Conservation (phyloP, 2,329 filamentous ascomycete genomes). For the Thyridium curvatum region DNA sequence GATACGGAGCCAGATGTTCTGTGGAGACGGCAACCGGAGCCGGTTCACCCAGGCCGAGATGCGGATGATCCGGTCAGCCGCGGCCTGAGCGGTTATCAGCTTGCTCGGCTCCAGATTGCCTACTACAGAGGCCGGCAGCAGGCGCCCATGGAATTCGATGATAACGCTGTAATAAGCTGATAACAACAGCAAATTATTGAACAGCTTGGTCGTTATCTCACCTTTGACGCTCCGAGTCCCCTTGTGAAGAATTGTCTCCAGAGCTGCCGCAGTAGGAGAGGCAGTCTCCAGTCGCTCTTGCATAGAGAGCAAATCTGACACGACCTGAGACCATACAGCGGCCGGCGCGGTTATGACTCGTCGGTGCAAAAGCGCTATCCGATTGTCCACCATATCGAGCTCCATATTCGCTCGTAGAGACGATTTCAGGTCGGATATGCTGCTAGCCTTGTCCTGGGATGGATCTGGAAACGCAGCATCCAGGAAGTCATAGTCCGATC, state of each 20-base stretch:
- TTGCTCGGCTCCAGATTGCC: conserved; percentile 2
- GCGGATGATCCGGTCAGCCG: conserved; percentile 10
- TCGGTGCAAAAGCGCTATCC: conserved; percentile 10
- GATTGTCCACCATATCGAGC: conserved; percentile 10
- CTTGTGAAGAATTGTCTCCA: conserved; percentile 6
- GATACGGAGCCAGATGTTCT: conserved; percentile 14
- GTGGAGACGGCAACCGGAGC: conserved; percentile 10
- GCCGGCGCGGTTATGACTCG: conserved; percentile 1
- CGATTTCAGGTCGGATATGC: conserved; percentile 8
- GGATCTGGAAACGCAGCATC: conserved; percentile 9
- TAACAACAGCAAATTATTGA: conserved; percentile 11
- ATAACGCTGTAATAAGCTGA: conserved; percentile 11
- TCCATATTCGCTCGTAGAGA: conserved; percentile 10
- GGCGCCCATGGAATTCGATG: conserved; percentile 12
- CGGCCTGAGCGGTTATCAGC: conserved; percentile 8
- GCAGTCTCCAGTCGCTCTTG: too few species aligned
- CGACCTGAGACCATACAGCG: conserved; percentile 4
- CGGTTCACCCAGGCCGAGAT: conserved; percentile 10
- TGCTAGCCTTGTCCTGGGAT: conserved; percentile 1
- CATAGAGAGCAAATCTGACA: too few species aligned
- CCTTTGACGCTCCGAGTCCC: conserved; percentile 5
- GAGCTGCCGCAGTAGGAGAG: conserved; percentile 6
- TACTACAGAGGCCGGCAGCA: conserved; percentile 6
- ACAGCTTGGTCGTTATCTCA: conserved; percentile 10
- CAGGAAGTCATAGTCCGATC: conserved; percentile 12